These are phyloP conservation scores for Corniculantispora saksenae DNA, from an alignment of 2,329 filamentous ascomycete genomes.

Conservation along the genomic window DNA sequence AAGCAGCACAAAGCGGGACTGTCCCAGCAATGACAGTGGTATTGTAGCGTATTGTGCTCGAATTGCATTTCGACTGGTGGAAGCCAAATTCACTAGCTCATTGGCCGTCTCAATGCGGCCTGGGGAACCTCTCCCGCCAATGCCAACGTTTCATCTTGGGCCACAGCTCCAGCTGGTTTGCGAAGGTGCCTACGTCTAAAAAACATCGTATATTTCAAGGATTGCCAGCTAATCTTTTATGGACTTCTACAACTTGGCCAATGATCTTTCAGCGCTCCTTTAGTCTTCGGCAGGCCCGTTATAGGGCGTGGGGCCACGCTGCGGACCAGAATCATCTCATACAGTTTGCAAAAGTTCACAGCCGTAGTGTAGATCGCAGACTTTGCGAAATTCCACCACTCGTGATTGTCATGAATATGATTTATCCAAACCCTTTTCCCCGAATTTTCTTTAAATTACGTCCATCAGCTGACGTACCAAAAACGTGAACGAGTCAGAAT, in stretches of 20 bases:
- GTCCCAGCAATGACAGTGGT: conserved; percentile 3
- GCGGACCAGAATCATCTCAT: background rate
- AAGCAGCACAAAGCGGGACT: background rate
- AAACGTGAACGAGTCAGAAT: background rate
- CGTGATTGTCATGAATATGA: background rate
- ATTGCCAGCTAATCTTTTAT: background rate
- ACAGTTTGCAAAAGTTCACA: background rate
- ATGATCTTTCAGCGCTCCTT: background rate
- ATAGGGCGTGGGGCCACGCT: background rate
- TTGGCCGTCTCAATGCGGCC: background rate
- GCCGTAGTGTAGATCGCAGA: no score
- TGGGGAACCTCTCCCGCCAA: background rate
- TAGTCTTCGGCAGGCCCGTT: background rate
- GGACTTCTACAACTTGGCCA: background rate
- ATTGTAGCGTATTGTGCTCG: background rate
- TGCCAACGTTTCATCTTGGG: conserved; percentile 1
- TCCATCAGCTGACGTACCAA: background rate
- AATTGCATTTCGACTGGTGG: background rate
- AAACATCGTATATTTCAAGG: background rate
- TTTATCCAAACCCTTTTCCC: background rate
- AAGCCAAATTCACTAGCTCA: background rate
- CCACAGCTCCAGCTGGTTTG: background rate
- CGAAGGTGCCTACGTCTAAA: background rate
- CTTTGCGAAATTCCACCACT: no score
- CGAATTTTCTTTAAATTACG: background rate